A percentile compares a stretch with the other conserved stretches of the same genome.
phyloP scores from a whole-genome alignment of 2,329 filamentous ascomycete species.

The Lachnellula subtilissima region DNA sequence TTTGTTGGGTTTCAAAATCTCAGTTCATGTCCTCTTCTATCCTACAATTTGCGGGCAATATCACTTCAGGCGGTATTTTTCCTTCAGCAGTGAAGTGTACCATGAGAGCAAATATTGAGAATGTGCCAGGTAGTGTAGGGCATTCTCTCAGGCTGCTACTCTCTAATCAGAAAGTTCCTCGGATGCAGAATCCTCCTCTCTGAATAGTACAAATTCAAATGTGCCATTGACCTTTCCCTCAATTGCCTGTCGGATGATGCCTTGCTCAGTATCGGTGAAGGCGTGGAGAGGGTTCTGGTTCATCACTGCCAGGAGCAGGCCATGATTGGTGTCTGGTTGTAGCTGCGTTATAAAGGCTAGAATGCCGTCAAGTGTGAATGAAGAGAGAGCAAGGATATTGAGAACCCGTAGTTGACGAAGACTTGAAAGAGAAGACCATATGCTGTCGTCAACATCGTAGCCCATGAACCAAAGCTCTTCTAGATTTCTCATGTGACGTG shows the following conservation, averaged over 20 bases:
- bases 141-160: no score
- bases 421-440: slow-evolving; percentile 40
- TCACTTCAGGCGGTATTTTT: no score
- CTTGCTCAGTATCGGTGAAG: slow-evolving; percentile 25
- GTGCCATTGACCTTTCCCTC: slow-evolving; percentile 30
- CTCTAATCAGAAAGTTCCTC: slow-evolving; percentile 28
- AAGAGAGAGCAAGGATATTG: slow-evolving; percentile 49
- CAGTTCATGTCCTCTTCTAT: no score
- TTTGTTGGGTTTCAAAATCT: no score
- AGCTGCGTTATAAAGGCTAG: slow-evolving; percentile 38
- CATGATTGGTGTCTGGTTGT: slow-evolving; percentile 28
- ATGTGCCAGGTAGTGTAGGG: no score
- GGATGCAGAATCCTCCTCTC: slow-evolving; percentile 27
- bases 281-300: slow-evolving; percentile 27
- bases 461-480: slow-evolving; percentile 55
- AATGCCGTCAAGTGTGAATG: slow-evolving; percentile 49
- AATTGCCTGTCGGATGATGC: slow-evolving; percentile 26
- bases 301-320: slow-evolving; percentile 31
- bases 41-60: no score
- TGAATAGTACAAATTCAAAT: slow-evolving; percentile 32
- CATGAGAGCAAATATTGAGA: no score
- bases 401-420: slow-evolving; percentile 47
- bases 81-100: no score
- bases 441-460: slow-evolving; percentile 45
- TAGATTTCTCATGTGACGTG: slow-evolving; percentile 37